Base-by-base conservation (phyloP, 2,329 filamentous ascomycete genomes). In the Fusarium compactum region DNA sequence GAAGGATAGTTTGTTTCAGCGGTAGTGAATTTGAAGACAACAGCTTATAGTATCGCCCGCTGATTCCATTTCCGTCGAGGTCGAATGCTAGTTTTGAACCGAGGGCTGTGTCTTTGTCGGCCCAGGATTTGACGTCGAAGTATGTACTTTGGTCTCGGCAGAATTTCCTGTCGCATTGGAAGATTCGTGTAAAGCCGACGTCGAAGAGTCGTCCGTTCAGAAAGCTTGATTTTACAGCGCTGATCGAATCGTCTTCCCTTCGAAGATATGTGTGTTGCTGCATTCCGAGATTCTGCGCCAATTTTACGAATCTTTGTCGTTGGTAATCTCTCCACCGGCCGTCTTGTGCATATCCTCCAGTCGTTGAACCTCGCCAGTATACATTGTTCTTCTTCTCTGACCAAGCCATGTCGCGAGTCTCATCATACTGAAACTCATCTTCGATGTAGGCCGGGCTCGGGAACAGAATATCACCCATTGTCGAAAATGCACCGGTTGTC, bases 301-400 rank as follows among this genome's bases (percentile, higher is more conserved):
- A 62, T 10, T 60, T 44, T 3, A 84, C 79, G 61, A 85, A 81
- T 63, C 85, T 74, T 70, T 87, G 85, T 2, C 87, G 81, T 22
- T 89, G 86, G 43, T 80, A 82, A 2, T 75, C 52, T 2, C 65
- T 67, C 85, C 85, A 87, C 1, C 73, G 58, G 3, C 75, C 66
- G 12, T 77, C 73, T 1, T 66, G 64, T 1, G 76, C 78, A 41
- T 78, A 82, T 0, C 82, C 85, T 4, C 87, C 87, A 0, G 87
- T 88, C 0, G 82, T 87, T 0, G 84, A 86, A 0, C 87, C 87
- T 0, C 84, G 82, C 88, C 87, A 90, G 73, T 89, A 89, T 0
- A 89, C 71, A 4, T 82, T 83, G 38, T 85, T 82, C 3, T 68
- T 69, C 69, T 90, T 90, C 8, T 78, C 48, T 1, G 83, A 75